These are phyloP conservation scores for Pythium brassicae DNA, from an alignment of 352 stramenopile species.

Conservation along the genomic window DNA sequence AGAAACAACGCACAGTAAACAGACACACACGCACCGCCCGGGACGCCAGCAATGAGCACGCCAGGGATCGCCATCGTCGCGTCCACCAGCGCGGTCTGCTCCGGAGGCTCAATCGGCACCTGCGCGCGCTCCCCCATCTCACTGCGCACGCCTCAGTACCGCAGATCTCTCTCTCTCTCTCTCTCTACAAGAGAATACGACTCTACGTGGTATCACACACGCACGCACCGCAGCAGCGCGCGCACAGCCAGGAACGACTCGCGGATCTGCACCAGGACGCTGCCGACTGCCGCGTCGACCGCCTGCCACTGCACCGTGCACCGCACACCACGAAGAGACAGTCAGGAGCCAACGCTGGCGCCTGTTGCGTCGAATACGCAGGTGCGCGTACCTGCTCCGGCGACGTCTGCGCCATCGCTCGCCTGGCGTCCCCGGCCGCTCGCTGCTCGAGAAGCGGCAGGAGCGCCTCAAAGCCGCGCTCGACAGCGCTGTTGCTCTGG, in stretches of 20 bases:
- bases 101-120: slow-evolving; percentile 91
- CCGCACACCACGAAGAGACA: no score
- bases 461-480: slow-evolving; percentile 17
- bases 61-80: slow-evolving; percentile 90
- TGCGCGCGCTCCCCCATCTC: slow-evolving; percentile 87
- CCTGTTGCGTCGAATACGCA: no score
- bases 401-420: slow-evolving; percentile 6
- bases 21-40: slow-evolving; percentile 54
- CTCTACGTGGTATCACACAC: neutral
- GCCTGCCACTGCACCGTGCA: slow-evolving; percentile 34
- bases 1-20: neutral
- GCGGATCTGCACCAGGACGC: slow-evolving; percentile 48
- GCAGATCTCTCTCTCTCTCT: no score
- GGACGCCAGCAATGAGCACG: slow-evolving; percentile 92
- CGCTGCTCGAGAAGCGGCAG: slow-evolving; percentile 4
- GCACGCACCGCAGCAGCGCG: slow-evolving; percentile 63
- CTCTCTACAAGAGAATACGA: neutral
- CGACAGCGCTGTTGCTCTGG: slow-evolving; percentile 30
- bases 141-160: slow-evolving; percentile 13
- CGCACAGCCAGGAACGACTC: slow-evolving; percentile 79
- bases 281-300: slow-evolving; percentile 28
- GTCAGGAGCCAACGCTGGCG: no score
- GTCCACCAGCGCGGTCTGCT: slow-evolving; percentile 91
- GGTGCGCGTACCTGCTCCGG: slow-evolving; percentile 29
- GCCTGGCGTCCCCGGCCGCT: neutral